Base-by-base conservation (phyloP, 495 filamentous ascomycete genomes). In the Apodospora peruviana region DNA sequence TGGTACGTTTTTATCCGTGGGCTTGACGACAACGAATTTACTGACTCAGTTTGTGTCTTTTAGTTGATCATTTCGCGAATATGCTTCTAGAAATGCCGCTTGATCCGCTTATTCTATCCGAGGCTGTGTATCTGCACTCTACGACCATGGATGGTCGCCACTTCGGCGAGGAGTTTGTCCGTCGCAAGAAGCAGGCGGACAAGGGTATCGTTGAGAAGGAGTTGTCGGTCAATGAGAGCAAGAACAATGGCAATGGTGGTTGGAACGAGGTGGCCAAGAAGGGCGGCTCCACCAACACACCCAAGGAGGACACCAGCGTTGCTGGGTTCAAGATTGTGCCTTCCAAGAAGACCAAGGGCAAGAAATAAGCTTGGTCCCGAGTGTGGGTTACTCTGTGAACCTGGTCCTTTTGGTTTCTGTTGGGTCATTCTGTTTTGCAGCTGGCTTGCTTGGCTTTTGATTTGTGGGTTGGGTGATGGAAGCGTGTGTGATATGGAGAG, bases 231-330 rank as follows among this genome's bases (percentile, higher is more conserved):
- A 72, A 71, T 38, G 69, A 67, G 19, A 64, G 58, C 41, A 72
- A 72, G 18, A 67, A 62, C 20, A 71, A 73, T 35, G 64, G 58
- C 17, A 76, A 69, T 44, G 86, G 88, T 47, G 93, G 93, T 21
- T 97, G 93, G 93, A 95, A 80, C 59, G 94, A 97, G 71, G 93
- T 98, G 55, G 93, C 93, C 8, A 96, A 96, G 82, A 95, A 96
- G 78, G 76, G 73, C 55, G 65, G 67, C 50, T 67, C 64, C 42
- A 63, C 50, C 24, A 59, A 18, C 18, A 29, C 61, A 16, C 54
- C 64, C 27, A 69, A 66, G 51, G 71, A 77, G 24, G 76, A 79
- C n/a, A 58, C 64, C 66, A 73, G 51, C 76, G 70, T 60, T 27
- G 71, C 81, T 9, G 80, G 80, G 5, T 97, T 96, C 71, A 88